These are phyloP conservation scores for Aspergillus awamori DNA, from an alignment of 2,329 filamentous ascomycete genomes.

Conservation along the genomic window DNA sequence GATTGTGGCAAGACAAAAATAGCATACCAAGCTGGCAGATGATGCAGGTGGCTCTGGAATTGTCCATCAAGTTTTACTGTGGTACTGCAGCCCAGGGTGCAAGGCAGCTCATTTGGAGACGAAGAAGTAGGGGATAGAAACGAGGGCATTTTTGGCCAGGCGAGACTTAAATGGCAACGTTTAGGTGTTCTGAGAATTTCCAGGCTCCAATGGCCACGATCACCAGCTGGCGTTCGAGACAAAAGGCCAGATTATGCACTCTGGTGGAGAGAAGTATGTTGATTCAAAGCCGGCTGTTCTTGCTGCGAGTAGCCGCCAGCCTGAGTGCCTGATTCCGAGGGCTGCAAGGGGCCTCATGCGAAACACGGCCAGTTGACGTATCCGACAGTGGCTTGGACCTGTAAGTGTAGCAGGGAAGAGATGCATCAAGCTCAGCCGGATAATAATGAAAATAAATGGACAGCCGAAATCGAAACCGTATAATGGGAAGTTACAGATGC, in stretches of 20 bases:
- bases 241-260: neutral
- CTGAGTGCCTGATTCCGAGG: neutral
- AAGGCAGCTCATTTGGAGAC: neutral
- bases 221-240: neutral
- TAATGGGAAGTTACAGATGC: neutral
- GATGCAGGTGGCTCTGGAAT: neutral
- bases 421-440: neutral
- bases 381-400: neutral
- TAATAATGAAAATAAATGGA: neutral
- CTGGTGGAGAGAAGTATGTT: neutral
- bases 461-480: neutral
- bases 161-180: neutral
- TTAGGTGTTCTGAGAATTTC: too few species aligned
- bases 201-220: neutral
- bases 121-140: neutral
- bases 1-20: neutral
- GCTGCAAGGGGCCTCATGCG: neutral
- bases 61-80: neutral
- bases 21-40: neutral
- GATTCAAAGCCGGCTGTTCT: neutral
- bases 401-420: neutral
- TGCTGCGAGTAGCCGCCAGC: neutral
- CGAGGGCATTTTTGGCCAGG: neutral
- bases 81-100: neutral
- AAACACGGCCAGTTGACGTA: conserved; percentile 3